Conservation (phyloP, 2,329 filamentous ascomycete genomes). For the Tolypocladium cylindrosporum region DNA sequence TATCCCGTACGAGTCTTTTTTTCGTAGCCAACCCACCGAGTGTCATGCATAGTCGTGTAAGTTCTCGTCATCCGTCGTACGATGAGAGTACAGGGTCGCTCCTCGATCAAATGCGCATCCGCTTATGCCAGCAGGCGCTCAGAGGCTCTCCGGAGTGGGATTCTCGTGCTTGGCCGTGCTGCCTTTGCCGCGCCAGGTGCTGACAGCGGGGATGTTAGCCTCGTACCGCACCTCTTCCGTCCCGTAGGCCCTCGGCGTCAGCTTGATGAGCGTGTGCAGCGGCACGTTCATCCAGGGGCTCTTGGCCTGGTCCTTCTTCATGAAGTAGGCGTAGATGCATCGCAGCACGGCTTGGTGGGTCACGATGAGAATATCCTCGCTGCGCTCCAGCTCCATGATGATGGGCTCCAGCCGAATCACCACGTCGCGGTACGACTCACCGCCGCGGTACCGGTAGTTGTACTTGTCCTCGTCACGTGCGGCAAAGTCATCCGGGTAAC, state of each 20-base stretch:
- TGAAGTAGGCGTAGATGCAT: slow-evolving; percentile 98
- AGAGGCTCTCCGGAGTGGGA: slow-evolving; percentile 30
- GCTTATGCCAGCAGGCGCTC: background rate
- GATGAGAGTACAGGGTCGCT: background rate
- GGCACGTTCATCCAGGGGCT: slow-evolving; percentile 99
- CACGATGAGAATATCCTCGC: slow-evolving; percentile 94
- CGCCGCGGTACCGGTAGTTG: slow-evolving; percentile 96
- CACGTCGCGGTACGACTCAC: slow-evolving; percentile 91
- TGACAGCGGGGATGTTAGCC: slow-evolving; percentile 90
- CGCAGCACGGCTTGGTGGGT: slow-evolving; percentile 94
- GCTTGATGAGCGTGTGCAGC: slow-evolving; percentile 89
- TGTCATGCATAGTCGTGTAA: background rate
- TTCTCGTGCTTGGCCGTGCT: slow-evolving; percentile 82
- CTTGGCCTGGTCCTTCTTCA: slow-evolving; percentile 88
- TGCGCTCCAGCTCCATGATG: slow-evolving; percentile 97
- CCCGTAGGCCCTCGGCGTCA: slow-evolving; percentile 88
- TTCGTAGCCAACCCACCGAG: background rate
- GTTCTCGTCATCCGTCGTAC: background rate
- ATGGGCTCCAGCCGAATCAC: slow-evolving; percentile 97
- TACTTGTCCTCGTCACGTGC: slow-evolving; percentile 98
- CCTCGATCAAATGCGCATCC: background rate
- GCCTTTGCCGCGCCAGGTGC: slow-evolving; percentile 91
- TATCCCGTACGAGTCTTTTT: background rate
- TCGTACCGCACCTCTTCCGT: slow-evolving; percentile 83
- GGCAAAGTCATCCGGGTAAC: slow-evolving; percentile 88